Conservation (phyloP, 208 protist species). For the Crithidia mellificae region DNA sequence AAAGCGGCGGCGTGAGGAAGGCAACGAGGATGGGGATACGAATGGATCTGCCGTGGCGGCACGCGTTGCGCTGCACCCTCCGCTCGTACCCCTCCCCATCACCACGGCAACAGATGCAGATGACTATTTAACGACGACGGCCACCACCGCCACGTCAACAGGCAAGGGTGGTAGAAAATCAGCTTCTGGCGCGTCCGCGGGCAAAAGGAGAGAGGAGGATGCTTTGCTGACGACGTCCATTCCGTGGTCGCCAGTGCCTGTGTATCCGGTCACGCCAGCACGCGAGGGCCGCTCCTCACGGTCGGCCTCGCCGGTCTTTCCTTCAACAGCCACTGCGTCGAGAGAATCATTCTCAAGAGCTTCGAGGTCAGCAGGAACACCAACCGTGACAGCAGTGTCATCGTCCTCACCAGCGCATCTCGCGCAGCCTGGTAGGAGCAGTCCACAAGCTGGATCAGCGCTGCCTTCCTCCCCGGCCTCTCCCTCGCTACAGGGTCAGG, state of each 20-base stretch:
- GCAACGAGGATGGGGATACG: neutral
- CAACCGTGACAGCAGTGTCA: neutral
- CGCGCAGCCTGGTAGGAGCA: too few relatives aligned
- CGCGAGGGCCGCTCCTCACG: neutral
- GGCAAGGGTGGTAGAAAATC: too few relatives aligned
- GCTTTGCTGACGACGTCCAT: neutral
- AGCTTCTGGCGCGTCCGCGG: too few relatives aligned
- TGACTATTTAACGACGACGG: too few relatives aligned
- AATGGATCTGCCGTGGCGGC: neutral
- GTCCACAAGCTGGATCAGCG: too few relatives aligned
- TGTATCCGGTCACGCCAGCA: neutral
- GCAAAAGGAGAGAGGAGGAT: too few relatives aligned
- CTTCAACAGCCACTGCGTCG: neutral
- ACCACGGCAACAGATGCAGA: neutral
- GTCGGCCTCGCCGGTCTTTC: neutral
- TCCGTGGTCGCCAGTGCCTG: conserved; percentile 12
- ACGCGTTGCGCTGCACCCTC: conserved; percentile 5
- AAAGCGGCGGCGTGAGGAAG: neutral
- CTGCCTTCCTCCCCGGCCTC: too few relatives aligned
- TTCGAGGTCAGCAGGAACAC: neutral
- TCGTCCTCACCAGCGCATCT: too few relatives aligned
- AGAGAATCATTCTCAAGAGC: neutral
- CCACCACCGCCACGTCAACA: neutral
- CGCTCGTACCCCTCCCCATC: neutral
- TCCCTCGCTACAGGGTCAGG: too few relatives aligned